A percentile compares a stretch with the other conserved stretches of the same genome.
Conservation (phyloP, 2,329 filamentous ascomycete genomes). For the Talaromyces amestolkiae region DNA sequence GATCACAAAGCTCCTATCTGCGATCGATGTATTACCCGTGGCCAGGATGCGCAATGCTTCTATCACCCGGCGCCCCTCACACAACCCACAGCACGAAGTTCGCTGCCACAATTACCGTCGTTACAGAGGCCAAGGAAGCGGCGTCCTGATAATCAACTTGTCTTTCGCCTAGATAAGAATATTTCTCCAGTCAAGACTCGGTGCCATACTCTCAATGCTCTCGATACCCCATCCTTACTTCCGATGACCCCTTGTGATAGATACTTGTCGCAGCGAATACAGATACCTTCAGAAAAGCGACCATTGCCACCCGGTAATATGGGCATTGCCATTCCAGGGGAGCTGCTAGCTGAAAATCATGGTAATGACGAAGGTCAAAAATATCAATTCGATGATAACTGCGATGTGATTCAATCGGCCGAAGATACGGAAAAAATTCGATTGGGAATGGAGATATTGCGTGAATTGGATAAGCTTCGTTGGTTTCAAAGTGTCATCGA, state of each 20-base stretch:
- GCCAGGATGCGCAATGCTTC: neutral
- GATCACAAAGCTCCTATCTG: neutral
- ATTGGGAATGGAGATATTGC: neutral
- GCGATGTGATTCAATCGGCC: too few species aligned
- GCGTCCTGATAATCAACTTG: neutral
- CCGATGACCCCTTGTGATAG: neutral
- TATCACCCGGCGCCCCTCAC: slow-evolving; percentile 3
- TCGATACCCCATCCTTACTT: neutral
- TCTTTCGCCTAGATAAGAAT: neutral
- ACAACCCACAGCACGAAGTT: neutral
- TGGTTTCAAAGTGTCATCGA: neutral
- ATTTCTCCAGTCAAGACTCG: neutral
- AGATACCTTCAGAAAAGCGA: neutral
- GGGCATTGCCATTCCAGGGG: neutral
- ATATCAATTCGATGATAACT: neutral
- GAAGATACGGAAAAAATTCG: neutral
- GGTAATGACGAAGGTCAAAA: neutral
- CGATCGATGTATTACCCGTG: neutral
- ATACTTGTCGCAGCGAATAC: neutral
- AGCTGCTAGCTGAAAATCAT: neutral
- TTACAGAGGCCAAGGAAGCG: neutral
- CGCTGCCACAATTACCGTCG: neutral
- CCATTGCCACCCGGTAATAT: neutral
- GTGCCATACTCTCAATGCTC: neutral
- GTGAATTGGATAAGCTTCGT: neutral